Base-by-base conservation (phyloP, 257 asterid genomes). In the Gynochthodes officinalis region DNA sequence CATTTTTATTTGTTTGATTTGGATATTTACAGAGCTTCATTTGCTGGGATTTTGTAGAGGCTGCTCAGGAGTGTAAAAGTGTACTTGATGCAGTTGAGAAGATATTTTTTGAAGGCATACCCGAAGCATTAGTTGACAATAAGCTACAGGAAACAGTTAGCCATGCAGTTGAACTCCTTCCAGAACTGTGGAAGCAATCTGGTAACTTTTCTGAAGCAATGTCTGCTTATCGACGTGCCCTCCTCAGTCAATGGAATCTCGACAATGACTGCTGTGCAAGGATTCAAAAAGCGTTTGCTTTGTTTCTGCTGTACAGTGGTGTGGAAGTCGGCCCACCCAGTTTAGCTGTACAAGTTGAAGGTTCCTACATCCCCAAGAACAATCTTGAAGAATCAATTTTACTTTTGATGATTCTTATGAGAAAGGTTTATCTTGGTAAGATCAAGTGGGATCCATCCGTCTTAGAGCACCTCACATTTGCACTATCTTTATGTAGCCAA, bases 81-180 rank as follows among this genome's bases (percentile, higher is more conserved):
- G 93, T 95, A 77, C 97, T 95, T 73, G 99, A 95, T 84, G 96
- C 98, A 7, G 92, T 95, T 55, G 99, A 92, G 82, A 92, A 90
- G 88, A 84, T 92, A 85, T 95, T 90, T 67, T 66, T 74, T 25
- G 88, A 85, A 53, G 99, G 98, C 65, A 89, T 92, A 79, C 90
- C 97, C 64, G 99, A 90, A 44, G 86, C 78, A 60, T 58, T 82
- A 77, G 94, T 95, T 6, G 98, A 92, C 79, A 85, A 83, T 81
- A 95, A 86, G 89, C 93, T 95, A 76, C 99, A 92, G 86, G 97
- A 84, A 82, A 92, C 96, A 21, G 90, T 92, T 55, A 90, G 91
- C 78, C 97, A 76, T 78, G 96, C 99, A 67, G 97, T 92, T 63
- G 99, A 95, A 74, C 96, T 95, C 73, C 96, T 95, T 70, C 99